A percentile compares a stretch with the other conserved stretches of the same genome.
phyloP scores from a whole-genome alignment of 2,329 filamentous ascomycete genomes.

The Aureobasidium sp. region DNA sequence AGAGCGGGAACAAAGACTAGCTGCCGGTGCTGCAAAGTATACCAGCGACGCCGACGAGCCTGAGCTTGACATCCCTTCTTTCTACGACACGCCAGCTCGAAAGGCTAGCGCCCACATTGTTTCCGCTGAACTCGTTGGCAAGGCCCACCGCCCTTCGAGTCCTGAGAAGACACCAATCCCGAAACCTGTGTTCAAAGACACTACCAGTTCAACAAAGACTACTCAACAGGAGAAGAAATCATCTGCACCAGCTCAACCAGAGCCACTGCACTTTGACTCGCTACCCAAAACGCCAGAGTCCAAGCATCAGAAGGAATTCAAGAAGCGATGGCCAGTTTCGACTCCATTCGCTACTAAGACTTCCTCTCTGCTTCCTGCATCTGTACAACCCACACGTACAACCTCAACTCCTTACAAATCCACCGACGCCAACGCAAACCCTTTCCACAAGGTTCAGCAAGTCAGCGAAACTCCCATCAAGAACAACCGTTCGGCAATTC shows the following conservation, averaged over 20 bases:
- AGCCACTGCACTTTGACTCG: background rate
- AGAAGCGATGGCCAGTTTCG: constrained; percentile 15
- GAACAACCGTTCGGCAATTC: constrained; percentile 18
- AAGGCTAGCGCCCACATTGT: constrained; percentile 27
- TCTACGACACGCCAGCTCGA: constrained; percentile 23
- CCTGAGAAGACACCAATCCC: background rate
- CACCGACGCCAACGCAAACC: background rate
- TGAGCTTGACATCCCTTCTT: constrained; percentile 20
- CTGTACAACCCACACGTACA: constrained; percentile 12
- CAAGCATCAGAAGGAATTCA: constrained; percentile 4
- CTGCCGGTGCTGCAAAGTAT: constrained; percentile 18
- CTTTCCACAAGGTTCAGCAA: background rate
- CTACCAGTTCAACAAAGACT: background rate
- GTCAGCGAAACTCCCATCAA: constrained; percentile 11
- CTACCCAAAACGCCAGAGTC: background rate
- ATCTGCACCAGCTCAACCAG: background rate
- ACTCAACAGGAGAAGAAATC: background rate
- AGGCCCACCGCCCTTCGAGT: background rate
- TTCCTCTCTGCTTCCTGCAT: constrained; percentile 13
- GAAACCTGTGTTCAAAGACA: background rate
- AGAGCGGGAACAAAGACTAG: constrained; percentile 20
- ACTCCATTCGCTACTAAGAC: constrained; percentile 8
- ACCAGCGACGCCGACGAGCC: constrained; percentile 28
- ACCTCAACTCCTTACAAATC: background rate
- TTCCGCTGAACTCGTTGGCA: background rate